A percentile compares a stretch with the other conserved stretches of the same genome.
Evolutionary conservation across 495 filamentous ascomycete genomes (phyloP).

Genomic region (Cercophora scortea): DNA sequence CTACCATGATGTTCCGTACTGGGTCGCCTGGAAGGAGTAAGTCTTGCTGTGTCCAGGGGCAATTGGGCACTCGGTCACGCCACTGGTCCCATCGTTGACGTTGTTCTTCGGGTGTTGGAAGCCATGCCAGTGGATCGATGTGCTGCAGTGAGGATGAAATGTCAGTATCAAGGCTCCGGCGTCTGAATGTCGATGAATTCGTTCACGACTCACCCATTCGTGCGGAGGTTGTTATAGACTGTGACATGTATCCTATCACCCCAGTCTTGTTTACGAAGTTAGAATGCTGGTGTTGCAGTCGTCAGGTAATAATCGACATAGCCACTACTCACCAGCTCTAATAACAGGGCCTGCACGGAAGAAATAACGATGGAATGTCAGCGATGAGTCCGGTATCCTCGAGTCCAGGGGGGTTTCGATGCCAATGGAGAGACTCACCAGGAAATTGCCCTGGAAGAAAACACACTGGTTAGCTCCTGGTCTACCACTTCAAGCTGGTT

Average conservation of each 20-base stretch:
- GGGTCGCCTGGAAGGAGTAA: slow-evolving; percentile 41
- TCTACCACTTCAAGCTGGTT: background rate
- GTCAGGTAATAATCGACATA: background rate
- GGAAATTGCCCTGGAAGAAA: slow-evolving; percentile 13
- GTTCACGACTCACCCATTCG: slow-evolving; percentile 22
- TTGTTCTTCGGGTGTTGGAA: slow-evolving; percentile 3
- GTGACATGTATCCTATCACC: slow-evolving; percentile 50
- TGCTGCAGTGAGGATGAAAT: slow-evolving; percentile 2
- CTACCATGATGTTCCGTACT: slow-evolving; percentile 51
- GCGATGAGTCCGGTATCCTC: background rate
- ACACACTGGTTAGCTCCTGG: background rate
- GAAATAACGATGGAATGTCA: background rate
- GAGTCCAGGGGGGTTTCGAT: too few relatives aligned
- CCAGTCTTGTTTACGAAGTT: slow-evolving; percentile 31
- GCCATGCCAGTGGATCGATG: slow-evolving; percentile 34
- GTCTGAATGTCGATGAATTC: background rate
- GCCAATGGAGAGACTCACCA: slow-evolving; percentile 1
- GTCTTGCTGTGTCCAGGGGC: slow-evolving; percentile 35
- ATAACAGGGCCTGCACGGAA: slow-evolving; percentile 43
- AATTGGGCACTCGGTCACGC: slow-evolving; percentile 46
- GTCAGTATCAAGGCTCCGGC: background rate
- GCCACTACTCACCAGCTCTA: slow-evolving; percentile 18
- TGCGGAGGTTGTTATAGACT: slow-evolving; percentile 43
- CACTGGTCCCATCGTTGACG: slow-evolving; percentile 34
- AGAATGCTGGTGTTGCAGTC: too few relatives aligned